Percentiles rank a stretch among this genome's conserved stretches.
Evolutionary conservation across 441 rosid species (phyloP).

Genomic region (Erodium trifolium): DNA sequence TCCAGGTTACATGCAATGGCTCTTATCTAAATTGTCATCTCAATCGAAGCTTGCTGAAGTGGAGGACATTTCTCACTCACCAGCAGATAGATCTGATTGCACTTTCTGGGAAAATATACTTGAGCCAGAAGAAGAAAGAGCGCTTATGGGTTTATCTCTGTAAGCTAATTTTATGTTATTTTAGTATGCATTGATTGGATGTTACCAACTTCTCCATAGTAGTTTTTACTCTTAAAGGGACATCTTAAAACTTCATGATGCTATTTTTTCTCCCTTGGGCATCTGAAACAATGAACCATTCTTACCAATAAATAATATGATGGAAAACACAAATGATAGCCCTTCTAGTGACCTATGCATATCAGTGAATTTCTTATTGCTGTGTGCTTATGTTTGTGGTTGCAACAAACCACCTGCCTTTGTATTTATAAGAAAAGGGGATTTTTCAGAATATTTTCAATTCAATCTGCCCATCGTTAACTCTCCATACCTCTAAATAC

Average conservation of each 20-base stretch:
- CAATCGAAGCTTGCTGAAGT: constrained; percentile 55
- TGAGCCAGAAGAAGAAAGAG: constrained; percentile 77
- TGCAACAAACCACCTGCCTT: background rate
- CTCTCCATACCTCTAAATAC: background rate
- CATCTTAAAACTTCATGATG: constrained; percentile 1
- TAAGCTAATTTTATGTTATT: constrained; percentile 25
- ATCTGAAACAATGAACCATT: background rate
- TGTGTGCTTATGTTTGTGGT: background rate
- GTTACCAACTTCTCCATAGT: background rate
- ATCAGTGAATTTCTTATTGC: background rate
- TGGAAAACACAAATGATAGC: background rate
- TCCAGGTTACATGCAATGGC: constrained; percentile 88
- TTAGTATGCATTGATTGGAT: background rate
- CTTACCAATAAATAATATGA: background rate
- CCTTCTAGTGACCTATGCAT: background rate
- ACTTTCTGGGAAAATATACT: constrained; percentile 65
- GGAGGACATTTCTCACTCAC: constrained; percentile 28
- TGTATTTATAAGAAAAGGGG: background rate
- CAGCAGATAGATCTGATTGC: constrained; percentile 34
- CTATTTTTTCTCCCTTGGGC: background rate
- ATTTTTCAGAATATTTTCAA: background rate
- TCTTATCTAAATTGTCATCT: constrained; percentile 77
- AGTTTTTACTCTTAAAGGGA: background rate
- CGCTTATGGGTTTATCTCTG: constrained; percentile 46
- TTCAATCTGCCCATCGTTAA: background rate